phyloP scores from a whole-genome alignment of 2,329 filamentous ascomycete genomes.

The Calonectria crousiana region DNA sequence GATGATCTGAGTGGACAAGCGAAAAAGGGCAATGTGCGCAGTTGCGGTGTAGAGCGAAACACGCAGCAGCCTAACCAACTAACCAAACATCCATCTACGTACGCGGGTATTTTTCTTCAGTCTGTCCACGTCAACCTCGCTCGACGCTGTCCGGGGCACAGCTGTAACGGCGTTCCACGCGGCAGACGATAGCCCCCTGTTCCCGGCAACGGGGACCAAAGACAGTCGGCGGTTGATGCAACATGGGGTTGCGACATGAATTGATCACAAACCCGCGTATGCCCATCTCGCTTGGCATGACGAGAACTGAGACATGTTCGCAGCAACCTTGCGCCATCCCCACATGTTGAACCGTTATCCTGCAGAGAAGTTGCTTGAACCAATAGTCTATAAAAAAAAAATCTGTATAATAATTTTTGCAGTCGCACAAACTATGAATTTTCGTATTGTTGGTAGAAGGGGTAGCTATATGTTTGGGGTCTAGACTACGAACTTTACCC shows the following conservation, averaged over 20 bases:
- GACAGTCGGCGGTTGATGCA: not conserved
- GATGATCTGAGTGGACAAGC: not conserved
- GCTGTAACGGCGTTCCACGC: not conserved
- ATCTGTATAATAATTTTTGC: too few relatives aligned
- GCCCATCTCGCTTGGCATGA: not conserved
- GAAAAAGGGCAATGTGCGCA: not conserved
- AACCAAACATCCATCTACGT: not conserved
- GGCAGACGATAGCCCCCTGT: not conserved
- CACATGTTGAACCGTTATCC: not conserved
- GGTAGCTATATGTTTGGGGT: not conserved
- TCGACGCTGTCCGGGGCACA: not conserved
- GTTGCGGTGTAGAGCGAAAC: slow-evolving; percentile 8
- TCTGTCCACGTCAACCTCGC: slow-evolving; percentile 3
- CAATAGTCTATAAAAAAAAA: not conserved
- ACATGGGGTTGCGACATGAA: not conserved
- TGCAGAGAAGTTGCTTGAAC: not conserved
- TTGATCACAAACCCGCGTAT: not conserved
- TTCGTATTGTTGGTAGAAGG: too few relatives aligned
- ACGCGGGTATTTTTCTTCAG: not conserved
- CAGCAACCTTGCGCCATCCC: not conserved
- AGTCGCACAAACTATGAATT: not conserved
- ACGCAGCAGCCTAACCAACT: not conserved
- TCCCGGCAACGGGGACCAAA: not conserved
- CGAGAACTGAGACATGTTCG: not conserved
- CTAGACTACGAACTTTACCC: not conserved